Conservation (phyloP, 2,329 filamentous ascomycete species). For the Ascochyta rabiei region DNA sequence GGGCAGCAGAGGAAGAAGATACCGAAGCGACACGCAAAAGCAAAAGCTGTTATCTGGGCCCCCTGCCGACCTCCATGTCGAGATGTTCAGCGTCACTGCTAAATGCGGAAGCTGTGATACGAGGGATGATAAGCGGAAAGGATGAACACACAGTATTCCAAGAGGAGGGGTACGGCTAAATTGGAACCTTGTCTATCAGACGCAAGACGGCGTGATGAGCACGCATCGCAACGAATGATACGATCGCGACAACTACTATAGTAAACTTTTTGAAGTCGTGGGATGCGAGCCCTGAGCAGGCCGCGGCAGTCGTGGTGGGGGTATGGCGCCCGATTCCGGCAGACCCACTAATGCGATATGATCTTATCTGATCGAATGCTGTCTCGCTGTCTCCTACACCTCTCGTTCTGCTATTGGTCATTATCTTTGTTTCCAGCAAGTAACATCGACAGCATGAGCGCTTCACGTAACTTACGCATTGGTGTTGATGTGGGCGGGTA, state of each 20-base stretch:
- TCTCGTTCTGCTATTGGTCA: constrained; percentile 4
- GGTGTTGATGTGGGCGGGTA: constrained; percentile 54
- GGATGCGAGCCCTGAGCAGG: neutral
- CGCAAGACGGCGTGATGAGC: neutral
- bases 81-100: neutral
- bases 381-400: neutral
- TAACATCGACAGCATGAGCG: constrained; percentile 15
- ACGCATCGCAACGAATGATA: neutral
- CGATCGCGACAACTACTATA: neutral
- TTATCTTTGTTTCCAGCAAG: neutral
- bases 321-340: constrained; percentile 3
- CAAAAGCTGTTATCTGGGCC: neutral
- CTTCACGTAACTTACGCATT: constrained; percentile 43
- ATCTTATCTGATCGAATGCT: constrained; percentile 14
- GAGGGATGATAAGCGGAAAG: neutral
- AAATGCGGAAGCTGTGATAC: constrained; percentile 8
- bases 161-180: too few species aligned
- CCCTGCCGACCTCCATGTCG: neutral
- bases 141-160: too few species aligned
- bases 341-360: constrained; percentile 1
- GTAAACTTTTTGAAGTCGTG: neutral
- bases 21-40: neutral
- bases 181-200: neutral
- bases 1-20: neutral
- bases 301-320: neutral